phyloP scores from a whole-genome alignment of 495 filamentous ascomycete species.

The Tuber melanosporum region DNA sequence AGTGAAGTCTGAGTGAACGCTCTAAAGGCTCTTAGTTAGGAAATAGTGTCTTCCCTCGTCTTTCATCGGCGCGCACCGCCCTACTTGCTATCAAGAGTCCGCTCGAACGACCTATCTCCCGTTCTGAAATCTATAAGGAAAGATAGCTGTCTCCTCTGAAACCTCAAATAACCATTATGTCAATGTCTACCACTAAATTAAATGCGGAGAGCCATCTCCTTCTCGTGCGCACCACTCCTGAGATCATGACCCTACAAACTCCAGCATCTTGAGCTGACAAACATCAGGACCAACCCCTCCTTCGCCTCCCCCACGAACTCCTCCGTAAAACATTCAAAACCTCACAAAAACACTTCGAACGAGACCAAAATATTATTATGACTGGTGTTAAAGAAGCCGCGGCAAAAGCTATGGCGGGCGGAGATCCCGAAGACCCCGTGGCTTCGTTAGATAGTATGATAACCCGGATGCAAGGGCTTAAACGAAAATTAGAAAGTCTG shows the following conservation, averaged over 20 bases:
- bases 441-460: slow-evolving; percentile 78
- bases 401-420: slow-evolving; percentile 57
- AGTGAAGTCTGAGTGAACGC: not conserved
- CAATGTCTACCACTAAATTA: slow-evolving; percentile 55
- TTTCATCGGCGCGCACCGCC: not conserved
- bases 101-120: not conserved
- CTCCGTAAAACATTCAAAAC: slow-evolving; percentile 87
- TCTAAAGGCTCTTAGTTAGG: not conserved
- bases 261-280: slow-evolving; percentile 12
- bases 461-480: slow-evolving; percentile 70
- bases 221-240: slow-evolving; percentile 49
- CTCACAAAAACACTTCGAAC: slow-evolving; percentile 73
- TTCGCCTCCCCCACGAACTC: slow-evolving; percentile 84
- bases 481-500: slow-evolving; percentile 72
- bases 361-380: slow-evolving; percentile 64
- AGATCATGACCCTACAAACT: slow-evolving; percentile 3
- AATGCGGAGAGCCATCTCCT: slow-evolving; percentile 68
- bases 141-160: not conserved
- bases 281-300: slow-evolving; percentile 82
- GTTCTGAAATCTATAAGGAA: not conserved
- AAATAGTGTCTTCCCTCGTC: not conserved
- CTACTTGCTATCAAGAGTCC: not conserved
- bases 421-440: slow-evolving; percentile 61
- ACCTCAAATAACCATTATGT: slow-evolving; percentile 19
- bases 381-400: slow-evolving; percentile 63